Conservation (phyloP, 495 filamentous ascomycete genomes). For the Chaetomidium leptoderma region DNA sequence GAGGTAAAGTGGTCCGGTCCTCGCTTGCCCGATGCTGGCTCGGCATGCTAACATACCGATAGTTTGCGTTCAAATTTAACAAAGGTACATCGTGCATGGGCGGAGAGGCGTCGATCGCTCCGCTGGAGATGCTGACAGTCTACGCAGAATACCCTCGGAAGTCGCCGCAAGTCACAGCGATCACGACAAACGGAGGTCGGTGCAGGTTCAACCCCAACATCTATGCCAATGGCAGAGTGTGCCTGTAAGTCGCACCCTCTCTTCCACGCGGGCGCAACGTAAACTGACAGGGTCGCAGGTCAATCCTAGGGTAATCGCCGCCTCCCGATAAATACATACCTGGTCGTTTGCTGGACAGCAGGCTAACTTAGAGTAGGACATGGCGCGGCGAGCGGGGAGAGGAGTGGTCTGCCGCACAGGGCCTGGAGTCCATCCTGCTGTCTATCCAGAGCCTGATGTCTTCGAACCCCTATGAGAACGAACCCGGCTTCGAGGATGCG, state of each 20-base stretch:
- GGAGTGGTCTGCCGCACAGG: slow-evolving; percentile 94
- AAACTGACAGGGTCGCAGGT: slow-evolving; percentile 49
- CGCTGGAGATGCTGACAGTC: not conserved
- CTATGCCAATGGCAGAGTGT: slow-evolving; percentile 86
- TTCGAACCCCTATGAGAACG: slow-evolving; percentile 89
- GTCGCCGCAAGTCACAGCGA: slow-evolving; percentile 67
- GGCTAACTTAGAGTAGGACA: slow-evolving; percentile 58
- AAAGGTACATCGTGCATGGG: slow-evolving; percentile 46
- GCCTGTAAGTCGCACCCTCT: slow-evolving; percentile 57
- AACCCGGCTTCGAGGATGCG: slow-evolving; percentile 84
- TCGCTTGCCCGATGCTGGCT: not conserved
- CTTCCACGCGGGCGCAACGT: not conserved
- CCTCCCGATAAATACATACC: not conserved
- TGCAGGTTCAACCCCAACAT: slow-evolving; percentile 97
- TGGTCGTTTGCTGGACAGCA: not conserved
- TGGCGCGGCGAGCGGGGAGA: slow-evolving; percentile 88
- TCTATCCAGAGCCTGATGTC: slow-evolving; percentile 97
- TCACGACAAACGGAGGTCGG: slow-evolving; percentile 81
- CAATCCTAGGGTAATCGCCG: slow-evolving; percentile 75
- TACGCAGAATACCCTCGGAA: slow-evolving; percentile 77
- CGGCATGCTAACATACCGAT: slow-evolving; percentile 23
- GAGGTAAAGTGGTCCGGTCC: slow-evolving; percentile 64
- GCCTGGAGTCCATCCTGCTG: slow-evolving; percentile 86
- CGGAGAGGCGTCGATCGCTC: not conserved
- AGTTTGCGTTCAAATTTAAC: slow-evolving; percentile 66